Evolutionary conservation across 164 flowering plant genomes (phyloP), one percentile per base, ranked within the genome.

Genomic region (Liriodendron chinense): DNA sequence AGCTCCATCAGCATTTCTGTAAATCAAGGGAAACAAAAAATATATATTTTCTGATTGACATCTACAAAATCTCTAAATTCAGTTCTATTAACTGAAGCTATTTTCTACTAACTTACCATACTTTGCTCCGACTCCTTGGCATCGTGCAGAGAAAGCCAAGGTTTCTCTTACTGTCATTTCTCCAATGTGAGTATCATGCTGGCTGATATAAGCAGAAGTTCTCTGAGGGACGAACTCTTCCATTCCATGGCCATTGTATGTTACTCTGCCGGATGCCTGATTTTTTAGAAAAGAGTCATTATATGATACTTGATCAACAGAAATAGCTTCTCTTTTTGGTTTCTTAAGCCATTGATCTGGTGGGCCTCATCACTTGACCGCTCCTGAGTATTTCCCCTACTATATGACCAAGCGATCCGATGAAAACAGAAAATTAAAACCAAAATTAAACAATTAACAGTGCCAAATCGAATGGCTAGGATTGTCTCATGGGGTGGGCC

Each of bases 1-100:
- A 96, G 89, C 84, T 96, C 99, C n/a, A 77, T 72, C 47, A 96
- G 67, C 34, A 96, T 88, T 1, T 92, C 98, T 94, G 74, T 62
- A 76, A 47, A 69, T 49, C 59, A 48, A 8, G 12, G 23, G 20
- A 21, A 22, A 48, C 3, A 22, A 14, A 48, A 47, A 7, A 1
- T 14, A 21, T 0, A n/a, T 3, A 23, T n/a, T n/a, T n/a, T n/a
- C 3, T 47, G 26, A 69, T n/a, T 49, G 26, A 49, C 21, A 20
- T n/a, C 59, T 26, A 24, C 26, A 1, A 2, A 69, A 47, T 69
- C 22, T 16, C 3, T 13, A 43, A 48, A 47, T 1, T n/a, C 16
- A 49, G 23, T 26, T 23, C 12, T 20, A 1, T 7, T 68, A 56
- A 47, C 10, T 23, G 22, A 56, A 23, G 20, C 3, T 10, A 34